Evolutionary conservation across 306 rosid species (phyloP), one percentile per base, ranked within the genome.

Genomic region (Dryas alaskensis): DNA sequence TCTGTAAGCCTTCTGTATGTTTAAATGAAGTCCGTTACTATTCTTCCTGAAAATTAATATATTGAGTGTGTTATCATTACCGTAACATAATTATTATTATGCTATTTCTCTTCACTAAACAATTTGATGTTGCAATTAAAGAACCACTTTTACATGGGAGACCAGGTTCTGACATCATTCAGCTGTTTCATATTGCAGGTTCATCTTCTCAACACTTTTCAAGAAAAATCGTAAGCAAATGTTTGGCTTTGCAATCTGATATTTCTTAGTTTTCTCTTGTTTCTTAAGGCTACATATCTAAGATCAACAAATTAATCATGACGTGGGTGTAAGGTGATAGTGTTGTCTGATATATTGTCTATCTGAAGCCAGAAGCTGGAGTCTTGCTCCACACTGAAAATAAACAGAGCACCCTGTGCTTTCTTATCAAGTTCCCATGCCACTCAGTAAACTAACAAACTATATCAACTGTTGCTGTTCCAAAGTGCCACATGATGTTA

Each of bases 181-280:
- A 79, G 72, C 42, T 67, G 70, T 81, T 84, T 67, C 74, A 72
- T 76, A 67, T 89, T 83, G 79, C 95, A 94, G 98, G 95, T 94
- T 94, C 92, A 94, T 92, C 82, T 88, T 94, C 91, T 94, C 98
- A 65, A 94, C 98, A 16, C 80, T 91, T 77, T 94, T 94, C 22
- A 91, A 89, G 87, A 87, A 84, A 79, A 94, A 86, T 66, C 89
- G 98, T 94, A 87, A 94, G 98, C 44, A 83, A 73, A 73, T 49
- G 25, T 73, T 69, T 74, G 58, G 62, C 60, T 67, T 25, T 73
- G 10, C 65, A 69, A 13, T 76, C 80, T 60, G 58, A 12, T 64
- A 58, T 80, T 78, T 25, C 27, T 81, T 59, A 62, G 44, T 70
- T 43, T 31, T 52, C 43, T 45, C 51, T 49, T 75, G n/a, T 69